Evolutionary conservation across 2,329 filamentous ascomycete species (phyloP).

Genomic region (Davidsoniella virescens): DNA sequence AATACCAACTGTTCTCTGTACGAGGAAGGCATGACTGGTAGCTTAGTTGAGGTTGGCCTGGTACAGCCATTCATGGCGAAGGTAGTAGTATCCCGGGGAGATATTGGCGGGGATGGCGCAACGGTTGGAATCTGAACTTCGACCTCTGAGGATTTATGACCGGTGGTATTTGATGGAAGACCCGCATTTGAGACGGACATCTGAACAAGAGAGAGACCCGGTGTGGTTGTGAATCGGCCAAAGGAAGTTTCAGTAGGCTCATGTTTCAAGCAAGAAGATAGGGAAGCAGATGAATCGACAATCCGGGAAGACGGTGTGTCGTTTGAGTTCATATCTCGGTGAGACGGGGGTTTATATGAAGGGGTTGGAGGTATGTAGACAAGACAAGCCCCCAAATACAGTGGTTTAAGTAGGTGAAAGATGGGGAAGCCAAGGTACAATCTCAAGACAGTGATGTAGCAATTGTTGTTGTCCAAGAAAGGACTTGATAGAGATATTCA

Average conservation of each 20-base stretch:
- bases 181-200: background rate
- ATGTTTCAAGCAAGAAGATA: background rate
- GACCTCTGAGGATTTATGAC: too few species aligned
- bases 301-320: background rate
- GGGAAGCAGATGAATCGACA: background rate
- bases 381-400: background rate
- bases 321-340: background rate
- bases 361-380: background rate
- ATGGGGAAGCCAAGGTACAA: background rate
- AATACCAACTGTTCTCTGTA: constrained; percentile 43
- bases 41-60: background rate
- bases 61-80: constrained; percentile 17
- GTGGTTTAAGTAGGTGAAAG: background rate
- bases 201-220: background rate
- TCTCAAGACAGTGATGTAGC: too few species aligned
- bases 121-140: background rate
- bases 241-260: background rate
- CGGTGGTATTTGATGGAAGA: too few species aligned
- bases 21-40: constrained; percentile 26
- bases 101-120: background rate
- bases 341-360: background rate
- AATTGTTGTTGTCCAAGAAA: too few species aligned
- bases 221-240: background rate
- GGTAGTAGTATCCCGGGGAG: background rate
- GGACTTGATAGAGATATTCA: background rate